Base-by-base conservation (phyloP, 2,329 filamentous ascomycete genomes). In the Colletotrichum paranaense region DNA sequence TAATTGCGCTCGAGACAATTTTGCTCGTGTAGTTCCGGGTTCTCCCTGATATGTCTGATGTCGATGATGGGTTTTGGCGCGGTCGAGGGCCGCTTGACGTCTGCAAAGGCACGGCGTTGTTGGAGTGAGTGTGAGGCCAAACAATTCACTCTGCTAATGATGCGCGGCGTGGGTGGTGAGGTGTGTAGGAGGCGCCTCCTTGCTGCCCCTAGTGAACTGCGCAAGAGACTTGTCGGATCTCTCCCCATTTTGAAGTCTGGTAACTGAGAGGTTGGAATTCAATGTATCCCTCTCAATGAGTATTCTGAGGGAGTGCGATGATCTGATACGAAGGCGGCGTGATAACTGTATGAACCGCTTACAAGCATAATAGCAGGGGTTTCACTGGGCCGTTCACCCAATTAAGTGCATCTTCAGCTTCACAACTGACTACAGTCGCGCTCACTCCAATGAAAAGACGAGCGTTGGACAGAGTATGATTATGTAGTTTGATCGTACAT, bases 1-100 rank as follows among this genome's bases (percentile, higher is more conserved):
- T 98, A 98, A 82, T 98, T 98, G 77, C 97, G 92, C 76, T 95
- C 92, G 73, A 93, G 81, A 83, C 94, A 97, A 80, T 97, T 98
- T 76, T 92, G 87, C 77, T 93, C 89, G 86, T 98, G 94, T 19
- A 97, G 88, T 16, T 92, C 90, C 19, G 93, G 91, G 82, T 97
- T 94, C 79, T 95, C 90, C 71, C 95, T 95, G 81, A 99, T 98
- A 84, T 97, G 93, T 82, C 94, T 96, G 80, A 97, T 89, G 84
- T 98, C 93, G 76, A 97, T 89, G 59, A 89, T 89, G 30, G 94
- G 91, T 81, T 94, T 96, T 12, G 95, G 95, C 16, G 94, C 95
- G 65, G 89, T 92, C 1, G 93, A 87, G 5, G 93, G 93, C 52
- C 92, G 88, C 71, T 81, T 82, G 57, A 72, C 67, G 59, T 80